Base-by-base conservation (phyloP, 2,329 filamentous ascomycete genomes). In the Nigrograna mackinnonii region DNA sequence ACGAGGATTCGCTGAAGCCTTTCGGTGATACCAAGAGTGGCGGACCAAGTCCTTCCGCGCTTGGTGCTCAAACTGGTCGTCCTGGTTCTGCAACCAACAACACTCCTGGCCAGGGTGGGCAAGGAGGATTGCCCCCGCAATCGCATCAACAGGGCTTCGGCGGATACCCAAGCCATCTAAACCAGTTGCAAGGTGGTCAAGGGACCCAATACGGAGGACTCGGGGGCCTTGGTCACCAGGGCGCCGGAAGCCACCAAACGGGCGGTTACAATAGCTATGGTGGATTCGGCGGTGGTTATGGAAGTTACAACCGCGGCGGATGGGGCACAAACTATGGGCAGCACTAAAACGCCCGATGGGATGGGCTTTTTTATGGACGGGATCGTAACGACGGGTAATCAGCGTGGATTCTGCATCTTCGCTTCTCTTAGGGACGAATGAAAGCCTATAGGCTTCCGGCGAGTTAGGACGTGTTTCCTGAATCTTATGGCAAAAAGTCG, bases 1-100 rank as follows among this genome's bases (percentile, higher is more conserved):
- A 54, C 34, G 82, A 84, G 32, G 80, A 83, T 45, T 57, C 74
- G 0, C 60, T 81, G 50, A 84, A 83, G 70, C 74, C 75, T 6
- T 84, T 79, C 49, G 77, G 78, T 48, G 75, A 81, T 16, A 70
- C 76, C 35, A 83, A 83, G 69, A 62, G 58, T 19, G 75, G 74
- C 32, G 79, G 80, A 9, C 81, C 83, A 20, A 84, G 80, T 50
- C 82, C 82, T 19, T 79, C 79, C 43, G 69, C 73, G 9, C 72
- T 85, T 28, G 79, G 79, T 35, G 58, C 63, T 26, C 82, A 84
- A 60, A 79, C 79, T 33, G 80, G 81, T 51, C 80, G 83, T 47
- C 82, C 83, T 28, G 80, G 79, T 31, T 85, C 82, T 26, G 81
- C 82, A 6, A 78, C 80, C 21, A 84, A 83, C 67, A 83, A 73